phyloP scores from a whole-genome alignment of 768 basidiomycete genomes.

The Megacollybia marginata region DNA sequence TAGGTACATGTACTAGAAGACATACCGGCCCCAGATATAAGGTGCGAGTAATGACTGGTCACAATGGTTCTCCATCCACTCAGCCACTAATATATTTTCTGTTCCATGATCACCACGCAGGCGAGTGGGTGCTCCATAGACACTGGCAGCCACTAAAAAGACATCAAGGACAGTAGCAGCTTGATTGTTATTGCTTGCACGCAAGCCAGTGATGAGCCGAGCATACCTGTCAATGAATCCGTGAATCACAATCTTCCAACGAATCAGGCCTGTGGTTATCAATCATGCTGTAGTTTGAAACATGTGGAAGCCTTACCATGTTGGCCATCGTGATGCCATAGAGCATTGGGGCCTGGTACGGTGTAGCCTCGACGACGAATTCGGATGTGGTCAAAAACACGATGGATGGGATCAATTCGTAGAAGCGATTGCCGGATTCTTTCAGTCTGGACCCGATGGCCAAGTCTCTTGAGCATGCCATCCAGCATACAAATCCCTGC shows the following conservation, averaged over 20 bases:
- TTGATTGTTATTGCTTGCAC: too few relatives aligned
- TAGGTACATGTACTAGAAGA: not conserved
- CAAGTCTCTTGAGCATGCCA: conserved; percentile 14
- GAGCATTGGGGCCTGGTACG: conserved; percentile 27
- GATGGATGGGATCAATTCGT: conserved; percentile 10
- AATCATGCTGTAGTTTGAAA: not conserved
- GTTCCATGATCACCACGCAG: conserved; percentile 26
- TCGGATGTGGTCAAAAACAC: conserved; percentile 19
- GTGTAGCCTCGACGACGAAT: conserved; percentile 17
- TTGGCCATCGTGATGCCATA: conserved; percentile 32
- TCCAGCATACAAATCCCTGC: conserved; percentile 19
- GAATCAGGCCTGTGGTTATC: conserved; percentile 13
- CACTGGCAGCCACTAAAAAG: conserved; percentile 15
- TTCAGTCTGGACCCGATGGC: conserved; percentile 12
- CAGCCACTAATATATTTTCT: conserved; percentile 20
- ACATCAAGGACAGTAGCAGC: conserved; percentile 23
- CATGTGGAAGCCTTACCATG: conserved; percentile 16
- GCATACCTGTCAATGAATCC: conserved; percentile 20
- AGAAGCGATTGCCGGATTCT: conserved; percentile 12
- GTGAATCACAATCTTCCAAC: conserved; percentile 23
- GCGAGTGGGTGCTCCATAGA: conserved; percentile 19
- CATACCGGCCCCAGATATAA: conserved; percentile 16
- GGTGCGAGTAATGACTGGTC: conserved; percentile 9
- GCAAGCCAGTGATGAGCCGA: conserved; percentile 22
- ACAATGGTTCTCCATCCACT: conserved; percentile 6